Evolutionary conservation across 306 rosid species (phyloP).

Genomic region (Dalbergia cochinchinensis): DNA sequence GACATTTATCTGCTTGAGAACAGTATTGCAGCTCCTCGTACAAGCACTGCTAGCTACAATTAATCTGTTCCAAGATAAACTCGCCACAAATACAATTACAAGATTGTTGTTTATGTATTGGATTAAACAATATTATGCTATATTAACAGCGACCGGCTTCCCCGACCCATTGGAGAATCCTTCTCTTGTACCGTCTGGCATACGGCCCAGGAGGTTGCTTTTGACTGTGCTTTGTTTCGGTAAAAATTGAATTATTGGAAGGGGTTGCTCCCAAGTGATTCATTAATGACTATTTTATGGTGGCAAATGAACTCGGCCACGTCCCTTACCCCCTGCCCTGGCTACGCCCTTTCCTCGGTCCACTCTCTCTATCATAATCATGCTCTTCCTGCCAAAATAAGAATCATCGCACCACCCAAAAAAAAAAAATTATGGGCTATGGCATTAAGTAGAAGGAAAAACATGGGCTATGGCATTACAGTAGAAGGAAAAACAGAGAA

Average conservation of each 20-base stretch:
- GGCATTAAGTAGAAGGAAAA: not conserved
- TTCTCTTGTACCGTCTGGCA: slow-evolving; percentile 98
- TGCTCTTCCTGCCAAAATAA: slow-evolving; percentile 76
- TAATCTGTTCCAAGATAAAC: slow-evolving; percentile 8
- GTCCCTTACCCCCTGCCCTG: slow-evolving; percentile 84
- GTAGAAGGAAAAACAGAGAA: no score
- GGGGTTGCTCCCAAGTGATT: slow-evolving; percentile 70
- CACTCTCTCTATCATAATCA: slow-evolving; percentile 76
- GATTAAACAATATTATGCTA: slow-evolving; percentile 49
- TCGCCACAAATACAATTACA: slow-evolving; percentile 38
- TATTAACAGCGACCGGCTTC: slow-evolving; percentile 79
- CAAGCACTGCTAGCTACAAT: slow-evolving; percentile 25
- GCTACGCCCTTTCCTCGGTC: slow-evolving; percentile 80
- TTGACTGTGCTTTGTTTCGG: slow-evolving; percentile 66
- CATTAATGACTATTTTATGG: slow-evolving; percentile 66
- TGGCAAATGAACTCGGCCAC: slow-evolving; percentile 77
- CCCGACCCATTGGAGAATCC: slow-evolving; percentile 97
- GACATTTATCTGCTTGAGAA: slow-evolving; percentile 29
- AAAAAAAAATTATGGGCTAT: slow-evolving; percentile 19
- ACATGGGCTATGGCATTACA: slow-evolving; percentile 10
- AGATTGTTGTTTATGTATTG: slow-evolving; percentile 26
- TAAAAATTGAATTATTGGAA: slow-evolving; percentile 53
- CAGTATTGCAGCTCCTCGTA: slow-evolving; percentile 11
- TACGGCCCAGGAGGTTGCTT: slow-evolving; percentile 98
- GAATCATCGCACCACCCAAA: not conserved